These are phyloP conservation scores for Fusarium odoratissimum DNA, from an alignment of 2,329 filamentous ascomycete genomes.

Conservation along the genomic window DNA sequence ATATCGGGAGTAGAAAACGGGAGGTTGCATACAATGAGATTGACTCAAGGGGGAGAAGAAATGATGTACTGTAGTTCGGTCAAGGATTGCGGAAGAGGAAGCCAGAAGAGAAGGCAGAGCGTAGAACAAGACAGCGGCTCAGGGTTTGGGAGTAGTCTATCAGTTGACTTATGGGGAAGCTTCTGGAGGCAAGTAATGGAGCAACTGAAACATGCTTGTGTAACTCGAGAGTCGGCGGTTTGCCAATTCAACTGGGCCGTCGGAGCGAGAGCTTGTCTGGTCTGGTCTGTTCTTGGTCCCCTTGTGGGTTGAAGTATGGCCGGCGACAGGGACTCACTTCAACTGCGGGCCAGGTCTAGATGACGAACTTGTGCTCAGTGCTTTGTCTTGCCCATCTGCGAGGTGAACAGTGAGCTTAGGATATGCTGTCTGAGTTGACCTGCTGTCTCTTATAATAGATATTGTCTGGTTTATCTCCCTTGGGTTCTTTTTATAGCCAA, in stretches of 20 bases:
- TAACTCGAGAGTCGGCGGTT: constrained; percentile 48
- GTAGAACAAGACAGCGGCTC: constrained; percentile 4
- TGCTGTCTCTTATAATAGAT: constrained; percentile 23
- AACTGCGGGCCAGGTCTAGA: not conserved
- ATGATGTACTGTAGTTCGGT: constrained; percentile 8
- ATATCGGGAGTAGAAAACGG: constrained; percentile 7
- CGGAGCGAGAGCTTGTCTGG: constrained; percentile 33
- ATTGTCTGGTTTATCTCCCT: not conserved
- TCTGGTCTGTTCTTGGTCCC: not conserved
- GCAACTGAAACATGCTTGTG: constrained; percentile 53
- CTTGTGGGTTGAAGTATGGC: constrained; percentile 3
- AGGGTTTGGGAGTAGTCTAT: constrained; percentile 17
- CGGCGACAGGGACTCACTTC: constrained; percentile 17
- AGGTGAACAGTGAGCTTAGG: not conserved
- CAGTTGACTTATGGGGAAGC: constrained; percentile 40
- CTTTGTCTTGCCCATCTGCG: constrained; percentile 34
- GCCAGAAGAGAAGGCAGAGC: constrained; percentile 7
- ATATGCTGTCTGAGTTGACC: constrained; percentile 14
- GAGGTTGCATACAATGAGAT: constrained; percentile 14
- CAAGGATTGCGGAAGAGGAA: constrained; percentile 4
- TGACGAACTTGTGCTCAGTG: constrained; percentile 36
- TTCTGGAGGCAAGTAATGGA: constrained; percentile 38
- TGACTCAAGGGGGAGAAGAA: not conserved
- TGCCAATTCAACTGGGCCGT: constrained; percentile 42
- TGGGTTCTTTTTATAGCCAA: constrained; percentile 3